Percentiles rank a stretch among this genome's conserved stretches.
Evolutionary conservation across 495 filamentous ascomycete species (phyloP).

Genomic region (Penicillium bialowiezense): DNA sequence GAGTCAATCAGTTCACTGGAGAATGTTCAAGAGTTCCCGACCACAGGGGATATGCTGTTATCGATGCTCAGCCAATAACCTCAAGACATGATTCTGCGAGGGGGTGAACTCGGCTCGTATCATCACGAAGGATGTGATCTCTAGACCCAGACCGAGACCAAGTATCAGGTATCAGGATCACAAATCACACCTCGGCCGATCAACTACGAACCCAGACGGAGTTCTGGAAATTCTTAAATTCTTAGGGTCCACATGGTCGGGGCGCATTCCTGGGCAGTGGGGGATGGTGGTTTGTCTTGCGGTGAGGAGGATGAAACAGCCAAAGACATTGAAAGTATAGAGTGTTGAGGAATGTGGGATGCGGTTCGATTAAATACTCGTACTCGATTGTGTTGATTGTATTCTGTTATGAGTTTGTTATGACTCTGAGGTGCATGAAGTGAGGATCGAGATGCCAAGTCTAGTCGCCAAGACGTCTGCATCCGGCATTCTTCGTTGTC

Average conservation of each 20-base stretch:
- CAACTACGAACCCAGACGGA: not conserved
- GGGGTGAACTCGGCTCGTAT: too few relatives aligned
- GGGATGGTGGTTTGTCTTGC: slow-evolving; percentile 7
- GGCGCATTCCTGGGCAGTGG: slow-evolving; percentile 8
- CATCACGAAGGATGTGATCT: not conserved
- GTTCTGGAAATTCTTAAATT: slow-evolving; percentile 15
- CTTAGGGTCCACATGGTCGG: slow-evolving; percentile 15
- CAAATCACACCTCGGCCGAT: too few relatives aligned
- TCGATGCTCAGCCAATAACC: not conserved
- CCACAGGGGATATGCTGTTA: too few relatives aligned
- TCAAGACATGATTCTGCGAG: slow-evolving; percentile 1
- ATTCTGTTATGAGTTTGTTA: not conserved
- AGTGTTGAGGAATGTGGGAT: slow-evolving; percentile 9
- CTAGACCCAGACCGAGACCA: too few relatives aligned
- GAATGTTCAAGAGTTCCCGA: too few relatives aligned
- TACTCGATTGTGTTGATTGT: not conserved
- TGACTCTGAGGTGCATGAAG: slow-evolving; percentile 1
- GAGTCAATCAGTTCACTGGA: too few relatives aligned
- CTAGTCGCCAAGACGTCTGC: too few relatives aligned
- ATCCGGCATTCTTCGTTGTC: slow-evolving; percentile 16
- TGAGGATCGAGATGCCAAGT: slow-evolving; percentile 9
- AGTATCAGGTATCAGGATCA: too few relatives aligned
- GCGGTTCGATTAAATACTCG: not conserved
- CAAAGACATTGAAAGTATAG: not conserved
- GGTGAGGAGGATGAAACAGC: slow-evolving; percentile 9